phyloP scores from a whole-genome alignment of 345 rosid genomes.

The Boechera divaricarpa region DNA sequence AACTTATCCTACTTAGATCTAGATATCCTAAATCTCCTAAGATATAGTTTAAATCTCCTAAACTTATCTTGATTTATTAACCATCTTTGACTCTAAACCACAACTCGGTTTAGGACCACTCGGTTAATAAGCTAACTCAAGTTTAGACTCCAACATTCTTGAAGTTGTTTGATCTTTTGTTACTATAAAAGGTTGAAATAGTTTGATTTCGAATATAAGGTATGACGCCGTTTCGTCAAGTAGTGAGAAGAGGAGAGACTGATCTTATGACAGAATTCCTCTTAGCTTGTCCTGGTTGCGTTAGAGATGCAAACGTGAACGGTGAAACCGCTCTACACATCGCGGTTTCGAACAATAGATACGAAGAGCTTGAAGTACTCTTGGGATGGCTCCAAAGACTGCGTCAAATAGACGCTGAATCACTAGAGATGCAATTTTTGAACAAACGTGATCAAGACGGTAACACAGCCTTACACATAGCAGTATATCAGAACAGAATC shows the following conservation, averaged over 20 bases:
- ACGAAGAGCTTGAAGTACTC: conserved; percentile 38
- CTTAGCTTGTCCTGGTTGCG: conserved; percentile 35
- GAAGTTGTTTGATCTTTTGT: neutral
- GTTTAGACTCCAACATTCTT: too few species aligned
- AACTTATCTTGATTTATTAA: too few species aligned
- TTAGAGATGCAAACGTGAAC: conserved; percentile 34
- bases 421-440: conserved; percentile 22
- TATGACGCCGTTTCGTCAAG: conserved; percentile 39
- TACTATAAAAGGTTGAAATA: neutral
- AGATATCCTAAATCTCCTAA: too few species aligned
- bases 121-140: too few species aligned
- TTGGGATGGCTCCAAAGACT: conserved; percentile 39
- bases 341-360: conserved; percentile 12
- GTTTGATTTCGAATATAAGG: conserved; percentile 11
- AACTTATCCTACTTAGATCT: too few species aligned
- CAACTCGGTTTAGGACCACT: too few species aligned
- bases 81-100: too few species aligned
- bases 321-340: conserved; percentile 45
- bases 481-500: conserved; percentile 37
- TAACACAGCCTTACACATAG: conserved; percentile 46
- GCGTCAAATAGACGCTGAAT: neutral
- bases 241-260: conserved; percentile 33
- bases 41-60: too few species aligned
- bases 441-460: conserved; percentile 45
- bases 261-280: conserved; percentile 44